Conservation (phyloP, 345 rosid genomes). For the Eucalyptus albens region DNA sequence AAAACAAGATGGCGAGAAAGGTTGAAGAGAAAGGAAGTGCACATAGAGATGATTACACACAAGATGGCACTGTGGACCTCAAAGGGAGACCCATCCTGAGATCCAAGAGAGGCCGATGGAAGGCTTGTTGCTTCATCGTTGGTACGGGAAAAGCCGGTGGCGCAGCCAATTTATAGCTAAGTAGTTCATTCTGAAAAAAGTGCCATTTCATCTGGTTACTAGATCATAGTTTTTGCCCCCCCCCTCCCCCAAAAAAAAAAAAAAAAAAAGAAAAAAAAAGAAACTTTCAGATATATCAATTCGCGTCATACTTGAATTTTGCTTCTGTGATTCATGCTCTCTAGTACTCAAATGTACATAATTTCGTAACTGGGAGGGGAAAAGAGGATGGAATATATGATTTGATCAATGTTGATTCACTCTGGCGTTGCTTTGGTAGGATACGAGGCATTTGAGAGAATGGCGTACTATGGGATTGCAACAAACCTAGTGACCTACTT, state of each 20-base stretch:
- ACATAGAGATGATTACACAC: slow-evolving; percentile 17
- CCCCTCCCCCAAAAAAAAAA: too few relatives aligned
- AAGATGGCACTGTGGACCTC: slow-evolving; percentile 51
- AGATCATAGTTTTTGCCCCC: neutral
- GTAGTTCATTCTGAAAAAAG: neutral
- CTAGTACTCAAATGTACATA: too few relatives aligned
- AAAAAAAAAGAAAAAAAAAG: rapidly evolving
- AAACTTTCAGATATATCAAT: neutral
- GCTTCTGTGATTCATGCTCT: too few relatives aligned
- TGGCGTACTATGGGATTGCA: neutral
- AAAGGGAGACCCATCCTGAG: slow-evolving; percentile 35
- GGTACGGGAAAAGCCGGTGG: slow-evolving; percentile 6
- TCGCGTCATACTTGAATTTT: neutral
- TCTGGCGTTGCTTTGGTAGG: rapidly evolving
- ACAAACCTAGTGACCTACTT: neutral
- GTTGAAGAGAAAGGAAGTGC: slow-evolving; percentile 17
- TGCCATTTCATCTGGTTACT: neutral
- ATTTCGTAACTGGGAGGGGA: too few relatives aligned
- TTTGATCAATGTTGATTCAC: neutral
- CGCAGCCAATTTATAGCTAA: neutral
- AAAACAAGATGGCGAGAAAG: neutral
- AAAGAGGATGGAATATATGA: too few relatives aligned
- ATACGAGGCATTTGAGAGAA: neutral
- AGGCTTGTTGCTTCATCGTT: slow-evolving; percentile 45
- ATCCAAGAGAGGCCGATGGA: slow-evolving; percentile 46